Base-by-base conservation (phyloP, 352 stramenopile species). In the Elongisporangium undulatum region DNA sequence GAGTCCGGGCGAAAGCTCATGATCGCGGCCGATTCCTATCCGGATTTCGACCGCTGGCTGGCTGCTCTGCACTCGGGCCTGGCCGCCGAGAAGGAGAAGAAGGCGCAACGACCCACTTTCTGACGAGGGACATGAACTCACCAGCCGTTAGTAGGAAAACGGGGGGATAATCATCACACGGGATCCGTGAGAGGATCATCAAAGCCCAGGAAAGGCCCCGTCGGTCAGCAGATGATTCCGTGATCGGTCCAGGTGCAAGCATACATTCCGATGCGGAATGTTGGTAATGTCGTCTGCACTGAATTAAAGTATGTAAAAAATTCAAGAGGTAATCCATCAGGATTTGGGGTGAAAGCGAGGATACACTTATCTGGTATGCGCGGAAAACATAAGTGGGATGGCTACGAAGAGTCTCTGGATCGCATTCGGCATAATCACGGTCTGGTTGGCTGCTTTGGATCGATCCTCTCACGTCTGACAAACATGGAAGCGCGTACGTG, bases 1-100 rank as follows among this genome's bases (percentile, higher is more conserved):
- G 71, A 90, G 49, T 81, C 75, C 21, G 85, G 85, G 0, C 85
- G 85, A 19, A 89, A 91, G 54, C 66, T 94, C 29, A 58, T 89
- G 9, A 72, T 92, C 19, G 73, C 79, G n/a, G 87, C 82, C 21
- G 85, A 94, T 51, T 82, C 70, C 17, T 72, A 87, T 55, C 58
- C 62, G n/a, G 81, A 92, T 26, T 67, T 85, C 41, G 72, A 87
- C 26, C 80, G 77, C 1, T 94, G 85, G 85, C 74, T 90, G 19
- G 58, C 73, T 15, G 77, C 85, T 15, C 58, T 94, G 45, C 76
- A 85, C 29, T 74, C 70, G 21, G 79, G 76, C 1, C 81, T 89
- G 19, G 59, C 67, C 0, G 71, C 71, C n/a, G 75, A 83, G 50
- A 80, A 79, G 62, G 58, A 63, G 59, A 59, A 64, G 16, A 80